Base-by-base conservation (phyloP, 2,329 filamentous ascomycete genomes). In the Colletotrichum filicis region DNA sequence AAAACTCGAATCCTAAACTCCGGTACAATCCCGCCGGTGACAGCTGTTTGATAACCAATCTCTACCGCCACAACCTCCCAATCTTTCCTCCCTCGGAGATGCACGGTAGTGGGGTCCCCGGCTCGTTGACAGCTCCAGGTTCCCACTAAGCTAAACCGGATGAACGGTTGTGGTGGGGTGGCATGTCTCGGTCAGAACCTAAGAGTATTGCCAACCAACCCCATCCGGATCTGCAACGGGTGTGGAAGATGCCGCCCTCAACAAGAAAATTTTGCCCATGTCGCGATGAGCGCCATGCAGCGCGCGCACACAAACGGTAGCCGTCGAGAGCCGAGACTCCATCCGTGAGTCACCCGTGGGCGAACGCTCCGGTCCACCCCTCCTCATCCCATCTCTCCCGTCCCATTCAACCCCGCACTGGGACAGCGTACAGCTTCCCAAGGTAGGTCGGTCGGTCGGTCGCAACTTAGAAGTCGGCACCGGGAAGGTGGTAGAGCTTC, bases 401-500 rank as follows among this genome's bases (percentile, higher is more conserved):
- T 42, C 11, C 4, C 7, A 8, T 9, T 24, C n/a, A 16, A 32
- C 67, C 67, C 61, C 55, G 60, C 61, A 65, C 59, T 28, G 22
- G 28, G 19, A 58, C 14, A 53, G 5, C 42, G n/a, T 30, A 14
- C 26, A 16, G 9, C 42, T 24, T 19, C 37, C 14, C 37, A 35
- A 19, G 16, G 14, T 12, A 42, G 37, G 37, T 42, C 37, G 37
- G 37, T 35, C 32, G 42, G 42, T 49, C 46, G 16, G n/a, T 3
- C 14, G 49, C 49, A 22, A 22, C 57, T 52, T 16, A 42, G 14
- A 65, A 58, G 35, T 65, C 68, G 26, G 70, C 70, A 68, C 84
- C 83, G 49, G 80, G 81, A 24, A 90, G 82, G 80, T 92, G 88
- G 81, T 92, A 92, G 77, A 92, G 90, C 86, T 92, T 92, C 84